Evolutionary conservation across 768 basidiomycete species (phyloP).

Genomic region (Solioccasus polychromus): DNA sequence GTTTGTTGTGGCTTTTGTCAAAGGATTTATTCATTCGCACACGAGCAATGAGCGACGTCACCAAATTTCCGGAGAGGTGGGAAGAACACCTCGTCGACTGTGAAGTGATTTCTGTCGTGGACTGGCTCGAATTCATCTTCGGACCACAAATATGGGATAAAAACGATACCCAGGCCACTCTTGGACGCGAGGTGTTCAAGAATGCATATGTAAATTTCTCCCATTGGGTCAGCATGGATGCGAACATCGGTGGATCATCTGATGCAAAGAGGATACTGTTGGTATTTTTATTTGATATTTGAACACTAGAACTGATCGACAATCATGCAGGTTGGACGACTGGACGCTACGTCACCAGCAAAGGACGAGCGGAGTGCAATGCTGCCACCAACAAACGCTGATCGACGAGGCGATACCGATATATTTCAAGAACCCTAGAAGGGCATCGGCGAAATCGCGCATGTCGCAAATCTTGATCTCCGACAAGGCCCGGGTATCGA

Average conservation of each 20-base stretch:
- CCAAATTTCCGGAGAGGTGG: not conserved
- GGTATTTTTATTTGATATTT: not conserved
- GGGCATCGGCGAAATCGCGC: not conserved
- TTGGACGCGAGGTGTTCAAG: not conserved
- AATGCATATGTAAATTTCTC: not conserved
- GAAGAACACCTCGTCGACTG: conserved; percentile 1
- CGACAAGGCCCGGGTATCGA: not conserved
- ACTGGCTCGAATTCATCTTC: conserved; percentile 5
- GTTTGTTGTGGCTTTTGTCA: not conserved
- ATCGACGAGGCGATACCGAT: conserved; percentile 15
- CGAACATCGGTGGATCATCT: not conserved
- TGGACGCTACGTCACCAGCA: conserved; percentile 10
- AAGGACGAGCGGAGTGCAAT: conserved; percentile 11
- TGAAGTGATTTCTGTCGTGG: conserved; percentile 1
- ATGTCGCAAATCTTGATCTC: conserved; percentile 11
- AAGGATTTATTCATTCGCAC: not conserved
- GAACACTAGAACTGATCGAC: not conserved
- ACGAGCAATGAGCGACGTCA: not conserved
- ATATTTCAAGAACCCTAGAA: not conserved
- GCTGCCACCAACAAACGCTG: conserved; percentile 3
- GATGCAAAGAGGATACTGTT: not conserved
- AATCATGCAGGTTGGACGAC: not conserved
- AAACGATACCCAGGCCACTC: not conserved
- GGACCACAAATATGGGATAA: not conserved
- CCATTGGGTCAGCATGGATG: not conserved